Conservation (phyloP, 495 filamentous ascomycete genomes). For the Xylaria flabelliformis region DNA sequence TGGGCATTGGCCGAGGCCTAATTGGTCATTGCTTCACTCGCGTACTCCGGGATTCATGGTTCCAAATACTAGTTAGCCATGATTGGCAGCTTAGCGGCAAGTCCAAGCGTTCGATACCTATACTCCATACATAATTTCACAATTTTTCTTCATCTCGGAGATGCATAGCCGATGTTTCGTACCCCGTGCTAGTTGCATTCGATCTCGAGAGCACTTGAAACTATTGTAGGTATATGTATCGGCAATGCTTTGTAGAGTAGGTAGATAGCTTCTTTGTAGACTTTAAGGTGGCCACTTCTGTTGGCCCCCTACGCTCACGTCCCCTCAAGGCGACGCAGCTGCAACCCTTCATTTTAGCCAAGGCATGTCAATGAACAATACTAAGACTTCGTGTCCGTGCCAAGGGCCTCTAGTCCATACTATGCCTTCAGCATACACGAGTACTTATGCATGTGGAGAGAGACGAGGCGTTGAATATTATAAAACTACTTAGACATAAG, state of each 20-base stretch:
- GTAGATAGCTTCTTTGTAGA: neutral
- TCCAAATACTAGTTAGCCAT: neutral
- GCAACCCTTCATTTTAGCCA: too few relatives aligned
- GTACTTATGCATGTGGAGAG: neutral
- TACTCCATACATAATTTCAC: neutral
- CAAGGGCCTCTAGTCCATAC: too few relatives aligned
- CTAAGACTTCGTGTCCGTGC: too few relatives aligned
- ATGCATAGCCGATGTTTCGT: conserved; percentile 3
- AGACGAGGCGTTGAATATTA: neutral
- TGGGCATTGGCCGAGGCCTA: neutral
- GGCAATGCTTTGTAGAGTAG: neutral
- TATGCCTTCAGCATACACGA: too few relatives aligned
- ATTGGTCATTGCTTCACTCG: neutral
- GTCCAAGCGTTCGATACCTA: neutral
- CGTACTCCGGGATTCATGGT: neutral
- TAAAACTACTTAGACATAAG: neutral
- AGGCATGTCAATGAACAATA: too few relatives aligned
- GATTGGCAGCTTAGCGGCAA: neutral
- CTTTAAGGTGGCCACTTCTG: neutral
- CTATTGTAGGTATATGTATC: neutral
- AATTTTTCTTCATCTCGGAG: neutral
- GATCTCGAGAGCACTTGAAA: neutral
- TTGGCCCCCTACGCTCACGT: neutral
- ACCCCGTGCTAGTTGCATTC: neutral
- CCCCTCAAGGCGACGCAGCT: neutral